Percentiles rank a stretch among this genome's conserved stretches.
These are phyloP conservation scores for Trametes elegans DNA, from an alignment of 768 basidiomycete genomes.

Conservation along the genomic window DNA sequence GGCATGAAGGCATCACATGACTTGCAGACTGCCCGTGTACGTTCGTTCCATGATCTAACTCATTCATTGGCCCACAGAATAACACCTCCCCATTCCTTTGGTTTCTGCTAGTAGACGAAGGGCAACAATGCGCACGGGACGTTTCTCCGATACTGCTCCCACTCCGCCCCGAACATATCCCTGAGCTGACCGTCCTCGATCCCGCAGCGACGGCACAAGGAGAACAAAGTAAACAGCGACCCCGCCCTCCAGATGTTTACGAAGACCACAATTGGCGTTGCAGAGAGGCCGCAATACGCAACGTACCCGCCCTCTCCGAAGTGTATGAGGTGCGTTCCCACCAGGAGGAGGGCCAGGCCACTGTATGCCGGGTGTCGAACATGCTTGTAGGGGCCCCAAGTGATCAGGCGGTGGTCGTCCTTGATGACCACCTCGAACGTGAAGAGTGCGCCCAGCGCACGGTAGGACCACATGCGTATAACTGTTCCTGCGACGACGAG, in stretches of 20 bases:
- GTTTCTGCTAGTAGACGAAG: conserved; percentile 12
- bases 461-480: background rate
- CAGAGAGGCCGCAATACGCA: background rate
- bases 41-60: no score
- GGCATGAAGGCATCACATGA: no score
- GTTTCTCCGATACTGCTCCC: conserved; percentile 22
- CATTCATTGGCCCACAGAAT: no score
- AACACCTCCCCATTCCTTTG: background rate
- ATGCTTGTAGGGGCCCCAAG: conserved; percentile 13
- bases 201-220: conserved; percentile 19
- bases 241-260: background rate
- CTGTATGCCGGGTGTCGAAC: conserved; percentile 23
- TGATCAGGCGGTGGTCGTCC: conserved; percentile 16
- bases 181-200: conserved; percentile 25
- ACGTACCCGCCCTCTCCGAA: background rate
- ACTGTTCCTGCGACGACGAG: background rate
- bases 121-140: conserved; percentile 25
- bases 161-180: conserved; percentile 20
- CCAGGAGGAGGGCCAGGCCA: conserved; percentile 2
- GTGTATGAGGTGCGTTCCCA: conserved; percentile 9
- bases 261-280: background rate
- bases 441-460: conserved; percentile 14
- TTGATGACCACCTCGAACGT: conserved; percentile 16
- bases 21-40: no score
- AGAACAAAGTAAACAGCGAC: background rate